Evolutionary conservation across 805 yeast genomes (phyloP).

Genomic region (Yamadazyma sp.): DNA sequence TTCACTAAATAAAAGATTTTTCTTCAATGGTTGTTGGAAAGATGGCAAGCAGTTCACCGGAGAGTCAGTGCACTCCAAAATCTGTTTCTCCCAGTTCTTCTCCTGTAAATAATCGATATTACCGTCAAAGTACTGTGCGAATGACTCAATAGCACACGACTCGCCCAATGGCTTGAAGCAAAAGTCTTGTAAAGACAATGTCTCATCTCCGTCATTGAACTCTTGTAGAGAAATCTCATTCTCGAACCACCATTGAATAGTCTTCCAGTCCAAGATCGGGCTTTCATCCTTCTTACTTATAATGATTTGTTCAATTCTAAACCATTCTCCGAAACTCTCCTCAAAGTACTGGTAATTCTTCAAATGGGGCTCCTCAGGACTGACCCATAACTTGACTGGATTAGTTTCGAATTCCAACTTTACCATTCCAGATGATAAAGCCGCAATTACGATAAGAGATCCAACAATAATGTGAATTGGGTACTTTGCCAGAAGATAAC

Average conservation of each 20-base stretch:
- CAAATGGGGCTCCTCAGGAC: constrained; percentile 68
- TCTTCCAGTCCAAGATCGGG: constrained; percentile 64
- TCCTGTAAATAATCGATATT: constrained; percentile 50
- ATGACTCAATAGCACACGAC: constrained; percentile 79
- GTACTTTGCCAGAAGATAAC: constrained; percentile 57
- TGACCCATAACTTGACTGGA: constrained; percentile 90
- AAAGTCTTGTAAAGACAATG: constrained; percentile 52
- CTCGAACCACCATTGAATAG: constrained; percentile 86
- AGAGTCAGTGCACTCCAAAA: constrained; percentile 63
- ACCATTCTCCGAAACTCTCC: constrained; percentile 85
- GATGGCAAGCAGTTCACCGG: constrained; percentile 90
- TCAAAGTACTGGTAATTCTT: constrained; percentile 71
- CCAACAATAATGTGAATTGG: constrained; percentile 43
- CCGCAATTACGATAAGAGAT: constrained; percentile 32
- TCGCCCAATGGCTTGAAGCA: constrained; percentile 85
- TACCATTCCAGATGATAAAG: constrained; percentile 53
- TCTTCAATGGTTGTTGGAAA: constrained; percentile 86
- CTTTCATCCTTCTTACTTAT: constrained; percentile 59
- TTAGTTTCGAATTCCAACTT: constrained; percentile 64
- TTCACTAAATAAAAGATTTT: constrained; percentile 60
- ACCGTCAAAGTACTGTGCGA: constrained; percentile 84
- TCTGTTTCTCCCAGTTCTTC: constrained; percentile 52
- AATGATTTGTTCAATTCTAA: constrained; percentile 81
- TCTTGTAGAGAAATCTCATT: constrained; percentile 55
- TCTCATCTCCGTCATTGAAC: constrained; percentile 25